Base-by-base conservation (phyloP, 495 filamentous ascomycete species). In the Letharia columbiana region DNA sequence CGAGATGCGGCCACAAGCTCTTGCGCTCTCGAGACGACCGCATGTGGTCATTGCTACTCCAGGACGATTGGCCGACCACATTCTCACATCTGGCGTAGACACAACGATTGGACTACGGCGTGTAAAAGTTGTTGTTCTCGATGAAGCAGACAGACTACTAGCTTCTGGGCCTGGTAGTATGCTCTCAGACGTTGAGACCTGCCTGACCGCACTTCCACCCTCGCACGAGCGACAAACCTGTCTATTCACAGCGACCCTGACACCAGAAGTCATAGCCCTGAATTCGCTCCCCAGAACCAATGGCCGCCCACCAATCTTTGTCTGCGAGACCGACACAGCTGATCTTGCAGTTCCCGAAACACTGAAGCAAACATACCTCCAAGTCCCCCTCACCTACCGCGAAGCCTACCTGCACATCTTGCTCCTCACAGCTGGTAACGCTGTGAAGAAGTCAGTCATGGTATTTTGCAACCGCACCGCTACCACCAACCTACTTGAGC, bases 211-310 rank as follows among this genome's bases (percentile, higher is more conserved):
- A 3, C 83, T 98, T 2, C 93, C 94, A 2, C 84, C 91, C 0
- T 76, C 82, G 0, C 73, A 79, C 3, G 80, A 91, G 70, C 84
- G 94, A 18, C 95, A 96, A 70, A 96, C 92, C 13, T 85, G 92
- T 50, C 85, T 98, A n/a, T 98, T 98, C 79, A 98, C 94, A 3
- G 94, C 94, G 17, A 98, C 94, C 6, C 82, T 98, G 35, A 98
- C 95, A 0, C 85, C 89, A n/a, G 93, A 98, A 77, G 90, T 98
- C 12, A 85, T 87, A 47, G 87, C 89, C 7, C 75, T 98, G 50
- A 91, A 96, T 73, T 81, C 86, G 39, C 81, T 89, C 72, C 87
- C 91, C 17, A 82, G 82, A n/a, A 74, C 84, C 18, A 76, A 81
- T 4, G 82, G 82, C 39, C 86, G 88, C 64, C 86, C 84, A 23